Base-by-base conservation (phyloP, 2,329 filamentous ascomycete genomes). In the Trichothecium roseum region DNA sequence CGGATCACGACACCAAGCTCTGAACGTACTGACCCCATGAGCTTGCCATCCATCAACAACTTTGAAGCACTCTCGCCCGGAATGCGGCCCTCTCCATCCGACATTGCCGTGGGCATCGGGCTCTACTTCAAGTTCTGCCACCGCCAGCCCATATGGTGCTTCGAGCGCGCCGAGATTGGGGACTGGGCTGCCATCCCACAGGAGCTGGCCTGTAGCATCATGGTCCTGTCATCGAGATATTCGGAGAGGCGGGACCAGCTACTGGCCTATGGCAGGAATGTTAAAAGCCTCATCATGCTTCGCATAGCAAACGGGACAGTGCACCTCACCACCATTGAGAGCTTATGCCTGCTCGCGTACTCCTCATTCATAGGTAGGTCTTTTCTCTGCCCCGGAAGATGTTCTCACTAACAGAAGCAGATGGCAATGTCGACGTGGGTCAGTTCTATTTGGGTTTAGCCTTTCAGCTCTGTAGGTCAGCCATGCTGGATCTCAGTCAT, bases 291-390 rank as follows among this genome's bases (percentile, higher is more conserved):
- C 42, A 59, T 54, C 42, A 70, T 69, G 66, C 55, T 68, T 5
- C 63, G 66, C 15, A 62, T 71, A 26, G 66, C 67, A 1, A 67
- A 68, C 38, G 67, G 67, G 3, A 60, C 63, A 0, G 67, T 71
- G 3, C 62, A 64, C 34, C 48, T 71, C 3, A 52, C 58, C 13
- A 71, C 66, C 0, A 63, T 71, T 3, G 66, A 71, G 42, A 68
- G 65, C 42, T 42, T 71, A 7, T 71, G 68, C 46, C 48, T 71
- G 4, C 54, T 71, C 2, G 61, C 66, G 0, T 69, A 66, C 31
- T 66, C 63, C 3, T 63, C 59, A 1, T 70, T 70, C 37, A 60
- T 69, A 35, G 65, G 67, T 65, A 60, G 26, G 47, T 10, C 14
- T 14, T 15, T 4, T 4, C 3, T 6, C n/a, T n/a, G n/a, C n/a